Evolutionary conservation across 768 basidiomycete species (phyloP), one percentile per base, ranked within the genome.

Genomic region (Leccinum subgranulosum): DNA sequence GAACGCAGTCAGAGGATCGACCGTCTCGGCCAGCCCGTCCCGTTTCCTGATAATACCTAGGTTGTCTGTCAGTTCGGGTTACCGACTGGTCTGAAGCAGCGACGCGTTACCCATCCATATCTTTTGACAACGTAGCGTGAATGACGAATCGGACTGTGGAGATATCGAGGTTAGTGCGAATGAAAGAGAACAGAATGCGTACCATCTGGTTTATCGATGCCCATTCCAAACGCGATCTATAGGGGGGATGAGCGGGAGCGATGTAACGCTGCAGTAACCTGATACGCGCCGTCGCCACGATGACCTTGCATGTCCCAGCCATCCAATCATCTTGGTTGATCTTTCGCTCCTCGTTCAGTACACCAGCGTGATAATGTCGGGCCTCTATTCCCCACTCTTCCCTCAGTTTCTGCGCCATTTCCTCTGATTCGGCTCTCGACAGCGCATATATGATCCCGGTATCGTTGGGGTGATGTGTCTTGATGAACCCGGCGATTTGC

Each of bases 141-240:
- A 98, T 90, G 33, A 99, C 96, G 66, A 86, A 96, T 60, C 94
- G 89, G 7, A 96, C 94, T 93, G 41, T 17, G 6, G 19, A 46
- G 28, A 47, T 60, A 59, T 50, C 29, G n/a, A 36, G 3, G 39
- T 64, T 34, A 67, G 25, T 14, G 2, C 12, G 14, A 50, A 8
- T 10, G 17, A 12, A 25, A 49, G 27, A 27, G 58, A 6, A 12
- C 51, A 23, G 52, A 49, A 33, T 21, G 9, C 75, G 60, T 69
- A 88, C 88, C 89, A 64, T 91, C 82, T 6, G 85, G 71, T 70
- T 95, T 94, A 72, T 95, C 92, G 51, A 96, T 92, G 1, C 96
- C 95, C 94, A 98, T 98, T 11, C 96, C 96, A 70, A 98, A 98
- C 0, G 94, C 94, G 62, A 94, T 85, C 93, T 94, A 66, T 33